Conservation (phyloP, 1,284 basidiomycete species). For the Entoloma clypeatum region DNA sequence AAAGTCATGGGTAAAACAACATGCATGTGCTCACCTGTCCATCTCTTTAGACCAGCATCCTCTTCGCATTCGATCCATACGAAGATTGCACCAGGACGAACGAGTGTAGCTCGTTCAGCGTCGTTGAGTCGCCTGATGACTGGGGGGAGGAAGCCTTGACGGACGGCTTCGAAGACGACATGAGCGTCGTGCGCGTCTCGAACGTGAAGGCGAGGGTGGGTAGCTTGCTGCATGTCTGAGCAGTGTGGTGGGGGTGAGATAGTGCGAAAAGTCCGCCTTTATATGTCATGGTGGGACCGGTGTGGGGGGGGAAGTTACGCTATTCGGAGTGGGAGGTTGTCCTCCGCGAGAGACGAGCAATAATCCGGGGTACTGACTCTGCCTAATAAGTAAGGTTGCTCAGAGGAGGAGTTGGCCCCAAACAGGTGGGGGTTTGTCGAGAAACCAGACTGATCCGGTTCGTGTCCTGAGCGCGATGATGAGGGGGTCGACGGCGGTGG, state of each 20-base stretch:
- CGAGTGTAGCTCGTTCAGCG: constrained; percentile 49
- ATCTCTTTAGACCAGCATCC: constrained; percentile 55
- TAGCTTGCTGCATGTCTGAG: constrained; percentile 50
- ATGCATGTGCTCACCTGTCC: constrained; percentile 37
- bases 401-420: neutral
- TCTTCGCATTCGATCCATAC: constrained; percentile 67
- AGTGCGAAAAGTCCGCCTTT: constrained; percentile 9
- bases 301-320: constrained; percentile 11
- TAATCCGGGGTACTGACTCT: neutral
- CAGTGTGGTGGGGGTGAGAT: too few relatives aligned
- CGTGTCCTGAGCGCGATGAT: too few relatives aligned
- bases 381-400: constrained; percentile 1
- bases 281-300: constrained; percentile 8
- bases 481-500: too few relatives aligned
- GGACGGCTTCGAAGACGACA: constrained; percentile 55
- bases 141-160: constrained; percentile 47
- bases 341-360: constrained; percentile 23
- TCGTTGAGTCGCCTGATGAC: constrained; percentile 55
- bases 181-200: constrained; percentile 62
- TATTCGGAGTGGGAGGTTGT: constrained; percentile 8
- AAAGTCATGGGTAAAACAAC: too few relatives aligned
- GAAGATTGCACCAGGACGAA: constrained; percentile 59
- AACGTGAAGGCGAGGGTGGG: constrained; percentile 58
- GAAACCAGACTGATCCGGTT: too few relatives aligned
- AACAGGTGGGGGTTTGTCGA: too few relatives aligned